A percentile compares a stretch with the other conserved stretches of the same genome.
Evolutionary conservation across 805 yeast genomes (phyloP).

Genomic region (Teunomyces lycoperdinae): DNA sequence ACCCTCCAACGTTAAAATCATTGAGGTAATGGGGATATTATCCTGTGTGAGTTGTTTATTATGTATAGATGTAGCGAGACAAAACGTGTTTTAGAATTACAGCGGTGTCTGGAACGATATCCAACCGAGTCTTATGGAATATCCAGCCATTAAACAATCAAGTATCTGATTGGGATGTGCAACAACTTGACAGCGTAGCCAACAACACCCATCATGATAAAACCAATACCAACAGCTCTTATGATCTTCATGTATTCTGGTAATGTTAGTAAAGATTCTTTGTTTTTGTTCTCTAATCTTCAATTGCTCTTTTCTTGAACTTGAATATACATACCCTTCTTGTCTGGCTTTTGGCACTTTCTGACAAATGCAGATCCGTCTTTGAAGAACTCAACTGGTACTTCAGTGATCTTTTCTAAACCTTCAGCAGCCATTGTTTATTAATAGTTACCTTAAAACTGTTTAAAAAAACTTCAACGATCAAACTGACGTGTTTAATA

Average conservation of each 20-base stretch:
- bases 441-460: background rate
- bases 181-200: conserved; percentile 93
- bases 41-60: background rate
- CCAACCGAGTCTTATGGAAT: background rate
- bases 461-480: conserved; percentile 5
- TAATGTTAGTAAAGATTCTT: conserved; percentile 17
- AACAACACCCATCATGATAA: conserved; percentile 95
- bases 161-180: conserved; percentile 94
- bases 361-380: conserved; percentile 87
- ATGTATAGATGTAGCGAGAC: background rate
- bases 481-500: conserved; percentile 7
- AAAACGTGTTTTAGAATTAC: conserved; percentile 1
- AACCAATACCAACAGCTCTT: conserved; percentile 96
- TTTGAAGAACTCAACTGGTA: conserved; percentile 86
- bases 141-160: conserved; percentile 62
- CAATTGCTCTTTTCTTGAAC: too few relatives aligned
- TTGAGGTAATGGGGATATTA: too few relatives aligned
- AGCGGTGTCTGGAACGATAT: background rate
- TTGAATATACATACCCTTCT: conserved; percentile 52
- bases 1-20: too few relatives aligned
- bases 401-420: conserved; percentile 75
- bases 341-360: conserved; percentile 91
- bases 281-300: too few relatives aligned
- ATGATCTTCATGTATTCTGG: conserved; percentile 81
- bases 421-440: conserved; percentile 50